phyloP scores from a whole-genome alignment of 257 asterid species.

The Salvia miltiorrhiza region DNA sequence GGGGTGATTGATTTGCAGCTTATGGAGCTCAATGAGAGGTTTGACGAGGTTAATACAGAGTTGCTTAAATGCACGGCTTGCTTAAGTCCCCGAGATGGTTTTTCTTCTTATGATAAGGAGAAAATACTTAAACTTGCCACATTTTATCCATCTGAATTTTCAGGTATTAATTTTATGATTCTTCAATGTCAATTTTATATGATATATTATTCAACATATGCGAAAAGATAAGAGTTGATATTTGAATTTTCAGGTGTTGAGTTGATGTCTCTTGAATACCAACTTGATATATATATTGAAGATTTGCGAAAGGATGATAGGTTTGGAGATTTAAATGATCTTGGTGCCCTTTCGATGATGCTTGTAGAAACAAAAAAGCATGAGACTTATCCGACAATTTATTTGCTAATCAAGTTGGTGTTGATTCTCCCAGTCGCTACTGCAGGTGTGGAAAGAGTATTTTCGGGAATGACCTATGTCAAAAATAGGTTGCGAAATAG shows the following conservation, averaged over 20 bases:
- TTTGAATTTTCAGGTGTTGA: not conserved
- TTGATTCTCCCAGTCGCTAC: too few species aligned
- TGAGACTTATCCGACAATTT: too few species aligned
- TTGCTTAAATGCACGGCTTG: not conserved
- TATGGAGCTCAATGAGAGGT: too few species aligned
- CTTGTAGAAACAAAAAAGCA: too few species aligned
- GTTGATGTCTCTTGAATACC: not conserved
- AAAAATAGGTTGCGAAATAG: not conserved
- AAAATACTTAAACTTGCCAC: not conserved
- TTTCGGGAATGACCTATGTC: not conserved
- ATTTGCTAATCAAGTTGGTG: too few species aligned
- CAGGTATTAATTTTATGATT: too few species aligned
- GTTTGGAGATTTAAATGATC: too few species aligned
- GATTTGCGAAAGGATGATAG: too few species aligned
- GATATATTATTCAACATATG: not conserved
- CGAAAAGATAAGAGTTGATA: not conserved
- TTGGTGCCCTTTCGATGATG: too few species aligned
- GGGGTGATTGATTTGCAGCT: not conserved
- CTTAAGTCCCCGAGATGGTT: not conserved
- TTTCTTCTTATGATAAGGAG: not conserved
- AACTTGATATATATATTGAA: too few species aligned
- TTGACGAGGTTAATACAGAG: not conserved
- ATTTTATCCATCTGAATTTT: too few species aligned
- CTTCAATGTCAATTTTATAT: too few species aligned
- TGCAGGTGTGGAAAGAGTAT: not conserved